These are phyloP conservation scores for Brassica napus DNA, from an alignment of 345 rosid species.

Conservation along the genomic window DNA sequence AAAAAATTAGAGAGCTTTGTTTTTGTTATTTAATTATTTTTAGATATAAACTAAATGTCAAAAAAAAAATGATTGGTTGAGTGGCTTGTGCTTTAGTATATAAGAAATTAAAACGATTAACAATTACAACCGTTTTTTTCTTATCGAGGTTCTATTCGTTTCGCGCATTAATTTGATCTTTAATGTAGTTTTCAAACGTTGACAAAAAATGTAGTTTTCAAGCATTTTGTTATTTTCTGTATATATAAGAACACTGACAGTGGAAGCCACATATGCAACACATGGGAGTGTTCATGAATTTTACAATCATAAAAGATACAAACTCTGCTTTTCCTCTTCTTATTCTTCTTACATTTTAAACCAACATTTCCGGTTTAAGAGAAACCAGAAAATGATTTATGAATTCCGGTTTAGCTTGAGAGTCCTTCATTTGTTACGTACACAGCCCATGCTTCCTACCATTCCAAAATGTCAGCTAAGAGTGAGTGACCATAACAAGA, in stretches of 20 bases:
- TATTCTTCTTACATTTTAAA: constrained; percentile 20
- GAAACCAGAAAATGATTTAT: not conserved
- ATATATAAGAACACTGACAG: not conserved
- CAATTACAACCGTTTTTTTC: not conserved
- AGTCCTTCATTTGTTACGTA: constrained; percentile 57
- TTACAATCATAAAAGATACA: constrained; percentile 7
- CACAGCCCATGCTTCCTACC: constrained; percentile 78
- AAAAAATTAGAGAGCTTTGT: too few relatives aligned
- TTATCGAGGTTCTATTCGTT: not conserved
- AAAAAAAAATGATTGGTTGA: too few relatives aligned
- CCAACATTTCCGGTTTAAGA: not conserved
- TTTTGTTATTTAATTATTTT: too few relatives aligned
- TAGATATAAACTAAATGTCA: too few relatives aligned
- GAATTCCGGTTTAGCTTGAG: constrained; percentile 34
- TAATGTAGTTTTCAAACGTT: not conserved
- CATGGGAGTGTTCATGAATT: constrained; percentile 28
- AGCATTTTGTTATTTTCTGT: not conserved
- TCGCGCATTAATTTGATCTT: not conserved
- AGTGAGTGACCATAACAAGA: constrained; percentile 12
- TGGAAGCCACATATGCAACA: constrained; percentile 5
- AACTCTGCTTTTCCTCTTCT: not conserved
- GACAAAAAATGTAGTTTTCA: not conserved
- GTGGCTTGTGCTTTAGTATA: too few relatives aligned
- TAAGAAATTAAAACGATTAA: not conserved
- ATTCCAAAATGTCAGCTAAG: not conserved